These are phyloP conservation scores for Ophiocordyceps robertsii DNA, from an alignment of 2,329 filamentous ascomycete genomes.

Conservation along the genomic window DNA sequence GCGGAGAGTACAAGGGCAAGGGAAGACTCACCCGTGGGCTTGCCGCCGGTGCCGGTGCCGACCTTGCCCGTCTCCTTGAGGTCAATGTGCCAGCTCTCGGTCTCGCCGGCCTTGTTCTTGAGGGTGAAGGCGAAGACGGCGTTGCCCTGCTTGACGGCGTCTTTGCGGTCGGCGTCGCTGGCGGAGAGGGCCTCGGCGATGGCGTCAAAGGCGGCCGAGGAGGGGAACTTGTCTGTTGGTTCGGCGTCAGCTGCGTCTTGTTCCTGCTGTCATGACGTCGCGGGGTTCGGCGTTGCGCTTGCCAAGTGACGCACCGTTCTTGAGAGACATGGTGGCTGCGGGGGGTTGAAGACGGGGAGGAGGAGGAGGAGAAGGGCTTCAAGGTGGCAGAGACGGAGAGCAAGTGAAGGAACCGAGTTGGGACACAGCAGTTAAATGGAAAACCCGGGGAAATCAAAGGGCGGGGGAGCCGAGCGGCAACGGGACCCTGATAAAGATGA, in stretches of 20 bases:
- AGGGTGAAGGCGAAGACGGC: constrained; percentile 84
- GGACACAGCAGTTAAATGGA: too few species aligned
- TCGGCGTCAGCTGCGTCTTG: background rate
- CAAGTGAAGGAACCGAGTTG: too few species aligned
- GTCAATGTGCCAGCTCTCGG: constrained; percentile 86
- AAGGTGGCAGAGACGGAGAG: background rate
- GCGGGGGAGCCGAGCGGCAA: too few species aligned
- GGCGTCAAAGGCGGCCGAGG: constrained; percentile 80
- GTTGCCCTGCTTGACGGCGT: constrained; percentile 78
- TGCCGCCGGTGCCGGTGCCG: constrained; percentile 62
- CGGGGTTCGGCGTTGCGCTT: background rate
- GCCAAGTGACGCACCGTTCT: constrained; percentile 40
- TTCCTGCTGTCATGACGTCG: background rate
- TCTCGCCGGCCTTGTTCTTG: constrained; percentile 73
- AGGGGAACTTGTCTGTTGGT: constrained; percentile 66
- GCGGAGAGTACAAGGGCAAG: constrained; percentile 29
- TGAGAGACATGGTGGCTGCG: constrained; percentile 53
- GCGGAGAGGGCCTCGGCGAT: constrained; percentile 61
- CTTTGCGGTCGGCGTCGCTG: constrained; percentile 62
- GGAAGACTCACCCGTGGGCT: constrained; percentile 65
- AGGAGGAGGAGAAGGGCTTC: background rate
- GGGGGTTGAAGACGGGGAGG: background rate
- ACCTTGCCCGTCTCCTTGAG: constrained; percentile 82
- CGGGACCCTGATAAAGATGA: background rate
- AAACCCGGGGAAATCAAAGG: too few species aligned